Evolutionary conservation across 768 basidiomycete genomes (phyloP).

Genomic region (Lentinula aciculospora): DNA sequence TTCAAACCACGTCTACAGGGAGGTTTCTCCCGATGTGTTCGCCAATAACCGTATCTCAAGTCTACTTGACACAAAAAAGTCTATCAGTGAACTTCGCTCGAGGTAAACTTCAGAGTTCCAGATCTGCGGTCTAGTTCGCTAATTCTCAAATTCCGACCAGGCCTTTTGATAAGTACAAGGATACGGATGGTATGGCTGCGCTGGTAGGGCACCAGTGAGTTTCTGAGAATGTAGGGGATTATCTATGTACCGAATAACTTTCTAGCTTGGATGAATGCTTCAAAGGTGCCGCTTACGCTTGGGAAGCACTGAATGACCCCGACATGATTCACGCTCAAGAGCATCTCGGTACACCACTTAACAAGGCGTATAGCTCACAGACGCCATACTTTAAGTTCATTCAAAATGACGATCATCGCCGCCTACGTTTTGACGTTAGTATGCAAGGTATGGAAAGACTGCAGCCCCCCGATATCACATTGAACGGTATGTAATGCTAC

Average conservation of each 20-base stretch:
- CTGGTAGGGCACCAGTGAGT: slow-evolving; percentile 15
- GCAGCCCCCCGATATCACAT: slow-evolving; percentile 13
- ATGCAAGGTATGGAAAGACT: slow-evolving; percentile 17
- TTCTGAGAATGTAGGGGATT: too few relatives aligned
- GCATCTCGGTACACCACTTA: slow-evolving; percentile 9
- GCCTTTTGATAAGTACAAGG: slow-evolving; percentile 14
- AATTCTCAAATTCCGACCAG: slow-evolving; percentile 3
- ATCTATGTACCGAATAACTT: not conserved
- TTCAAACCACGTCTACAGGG: slow-evolving; percentile 31
- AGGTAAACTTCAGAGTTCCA: slow-evolving; percentile 1
- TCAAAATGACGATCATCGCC: slow-evolving; percentile 12
- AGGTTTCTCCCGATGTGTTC: slow-evolving; percentile 30
- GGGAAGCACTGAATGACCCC: slow-evolving; percentile 13
- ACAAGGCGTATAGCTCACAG: slow-evolving; percentile 9
- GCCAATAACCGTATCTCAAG: slow-evolving; percentile 32
- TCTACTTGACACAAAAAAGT: slow-evolving; percentile 26
- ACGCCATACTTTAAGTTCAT: slow-evolving; percentile 16
- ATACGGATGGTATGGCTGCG: slow-evolving; percentile 17
- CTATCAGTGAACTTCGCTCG: slow-evolving; percentile 17
- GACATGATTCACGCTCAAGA: slow-evolving; percentile 4
- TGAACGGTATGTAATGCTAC: slow-evolving; percentile 8
- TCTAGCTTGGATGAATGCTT: slow-evolving; percentile 16
- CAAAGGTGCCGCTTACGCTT: slow-evolving; percentile 13
- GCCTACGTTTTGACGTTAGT: slow-evolving; percentile 18
- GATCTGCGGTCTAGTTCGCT: slow-evolving; percentile 6